Percentiles rank a stretch among this genome's conserved stretches.
These are phyloP conservation scores for Penicillium decumbens DNA, from an alignment of 2,329 filamentous ascomycete genomes.

Conservation along the genomic window DNA sequence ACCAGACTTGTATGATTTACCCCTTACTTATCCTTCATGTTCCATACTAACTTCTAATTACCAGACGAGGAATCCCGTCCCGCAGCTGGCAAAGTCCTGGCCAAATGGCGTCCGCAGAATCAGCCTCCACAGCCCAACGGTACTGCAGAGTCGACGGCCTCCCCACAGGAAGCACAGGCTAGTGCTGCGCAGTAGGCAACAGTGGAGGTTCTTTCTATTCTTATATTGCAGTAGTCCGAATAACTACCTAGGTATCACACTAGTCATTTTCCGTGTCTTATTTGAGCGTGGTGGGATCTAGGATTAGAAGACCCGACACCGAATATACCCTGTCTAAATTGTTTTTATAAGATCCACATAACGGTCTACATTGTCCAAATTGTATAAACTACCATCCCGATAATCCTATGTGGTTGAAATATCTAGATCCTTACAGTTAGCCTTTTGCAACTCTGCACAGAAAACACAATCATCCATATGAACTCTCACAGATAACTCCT, in stretches of 20 bases:
- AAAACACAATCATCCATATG: background rate
- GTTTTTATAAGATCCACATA: no score
- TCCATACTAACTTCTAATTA: slow-evolving; percentile 5
- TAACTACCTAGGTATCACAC: no score
- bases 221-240: background rate
- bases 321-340: background rate
- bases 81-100: slow-evolving; percentile 51
- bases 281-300: background rate
- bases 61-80: slow-evolving; percentile 46
- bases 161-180: slow-evolving; percentile 9
- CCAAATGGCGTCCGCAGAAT: slow-evolving; percentile 51
- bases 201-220: background rate
- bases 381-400: background rate
- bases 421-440: background rate
- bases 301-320: background rate
- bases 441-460: background rate
- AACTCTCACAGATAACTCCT: background rate
- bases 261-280: background rate
- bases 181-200: slow-evolving; percentile 1
- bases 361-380: background rate
- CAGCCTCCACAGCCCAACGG: slow-evolving; percentile 17
- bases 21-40: background rate
- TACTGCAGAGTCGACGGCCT: slow-evolving; percentile 6
- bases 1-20: slow-evolving; percentile 47
- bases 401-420: background rate